These are phyloP conservation scores for Chlamydomonas reinhardtii DNA, from an alignment of 163 green algal species.

Conservation along the genomic window DNA sequence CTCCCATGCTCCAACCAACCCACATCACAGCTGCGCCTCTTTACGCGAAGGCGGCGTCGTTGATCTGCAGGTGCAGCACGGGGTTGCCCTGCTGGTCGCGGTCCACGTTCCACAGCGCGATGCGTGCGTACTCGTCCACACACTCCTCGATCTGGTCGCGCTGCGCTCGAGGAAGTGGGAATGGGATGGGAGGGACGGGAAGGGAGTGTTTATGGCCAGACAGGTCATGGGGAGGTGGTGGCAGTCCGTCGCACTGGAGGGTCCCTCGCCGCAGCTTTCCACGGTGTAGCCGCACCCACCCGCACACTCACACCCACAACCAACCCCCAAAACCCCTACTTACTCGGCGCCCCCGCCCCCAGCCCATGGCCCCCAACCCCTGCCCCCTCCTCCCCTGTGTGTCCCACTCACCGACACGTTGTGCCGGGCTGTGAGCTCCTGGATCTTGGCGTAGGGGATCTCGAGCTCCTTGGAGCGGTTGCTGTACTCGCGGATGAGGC, in stretches of 20 bases:
- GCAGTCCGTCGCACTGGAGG: no score
- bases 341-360: no score
- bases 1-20: no score
- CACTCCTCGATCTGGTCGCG: conserved; percentile 64
- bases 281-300: no score
- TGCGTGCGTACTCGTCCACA: conserved; percentile 67
- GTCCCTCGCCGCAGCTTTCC: no score
- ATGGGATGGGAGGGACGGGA: no score
- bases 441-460: conserved; percentile 49
- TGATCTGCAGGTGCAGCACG: conserved; percentile 51
- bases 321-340: no score
- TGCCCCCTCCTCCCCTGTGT: background rate
- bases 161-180: background rate
- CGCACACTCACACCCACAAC: no score
- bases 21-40: no score
- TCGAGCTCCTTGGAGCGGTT: conserved; percentile 26
- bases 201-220: background rate
- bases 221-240: background rate
- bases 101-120: conserved; percentile 65
- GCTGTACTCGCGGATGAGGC: conserved; percentile 49
- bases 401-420: conserved; percentile 56
- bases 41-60: conserved; percentile 40
- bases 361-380: background rate
- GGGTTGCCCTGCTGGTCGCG: conserved; percentile 50
- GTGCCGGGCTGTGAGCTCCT: conserved; percentile 56